A percentile compares a stretch with the other conserved stretches of the same genome.
Evolutionary conservation across 768 basidiomycete genomes (phyloP).

Genomic region (Saitozyma sp.): DNA sequence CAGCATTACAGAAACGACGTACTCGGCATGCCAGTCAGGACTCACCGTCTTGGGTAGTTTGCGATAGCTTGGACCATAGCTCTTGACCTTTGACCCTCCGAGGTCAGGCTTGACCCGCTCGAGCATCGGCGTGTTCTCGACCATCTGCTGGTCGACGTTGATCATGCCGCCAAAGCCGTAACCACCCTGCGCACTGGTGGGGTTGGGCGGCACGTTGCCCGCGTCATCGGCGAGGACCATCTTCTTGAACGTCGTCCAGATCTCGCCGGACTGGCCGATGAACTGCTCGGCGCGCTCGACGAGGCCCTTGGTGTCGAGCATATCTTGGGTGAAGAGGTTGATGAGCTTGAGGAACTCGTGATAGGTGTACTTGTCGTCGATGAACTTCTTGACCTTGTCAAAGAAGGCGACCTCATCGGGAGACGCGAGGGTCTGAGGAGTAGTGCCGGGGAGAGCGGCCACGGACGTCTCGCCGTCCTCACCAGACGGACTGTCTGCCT

Average conservation of each 20-base stretch:
- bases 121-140: slow-evolving; percentile 70
- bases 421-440: slow-evolving; percentile 45
- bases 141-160: slow-evolving; percentile 59
- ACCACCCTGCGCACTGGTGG: slow-evolving; percentile 36
- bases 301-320: slow-evolving; percentile 81
- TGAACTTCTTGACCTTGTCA: slow-evolving; percentile 69
- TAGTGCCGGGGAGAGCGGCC: slow-evolving; percentile 25
- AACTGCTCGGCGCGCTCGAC: slow-evolving; percentile 78
- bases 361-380: slow-evolving; percentile 57
- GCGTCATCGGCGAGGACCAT: slow-evolving; percentile 75
- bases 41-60: slow-evolving; percentile 82
- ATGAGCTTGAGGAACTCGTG: slow-evolving; percentile 92
- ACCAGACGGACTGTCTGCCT: slow-evolving; percentile 42
- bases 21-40: slow-evolving; percentile 22
- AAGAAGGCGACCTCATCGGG: slow-evolving; percentile 86
- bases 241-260: slow-evolving; percentile 80
- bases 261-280: slow-evolving; percentile 71
- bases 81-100: slow-evolving; percentile 50
- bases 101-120: slow-evolving; percentile 71
- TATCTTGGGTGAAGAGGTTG: slow-evolving; percentile 83
- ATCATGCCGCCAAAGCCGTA: slow-evolving; percentile 49
- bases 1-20: not conserved
- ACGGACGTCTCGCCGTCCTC: slow-evolving; percentile 28
- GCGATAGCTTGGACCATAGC: slow-evolving; percentile 89
- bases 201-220: slow-evolving; percentile 32